These are phyloP conservation scores for Datura wrightii DNA, from an alignment of 257 asterid genomes.

Conservation along the genomic window DNA sequence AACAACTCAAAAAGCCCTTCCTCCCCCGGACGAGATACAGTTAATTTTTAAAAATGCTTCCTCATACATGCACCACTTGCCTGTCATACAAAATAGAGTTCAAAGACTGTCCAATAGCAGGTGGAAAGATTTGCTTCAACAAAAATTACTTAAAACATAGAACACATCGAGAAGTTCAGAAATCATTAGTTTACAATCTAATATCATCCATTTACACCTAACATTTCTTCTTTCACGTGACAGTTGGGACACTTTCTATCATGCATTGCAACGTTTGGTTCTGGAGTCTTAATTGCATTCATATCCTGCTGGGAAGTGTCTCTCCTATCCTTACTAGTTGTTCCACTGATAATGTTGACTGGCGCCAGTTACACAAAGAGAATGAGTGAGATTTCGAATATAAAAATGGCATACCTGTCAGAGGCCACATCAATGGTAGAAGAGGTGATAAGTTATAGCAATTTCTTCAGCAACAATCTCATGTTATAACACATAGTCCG, in stretches of 20 bases:
- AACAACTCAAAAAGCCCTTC: slow-evolving; percentile 2
- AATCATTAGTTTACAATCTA: background rate
- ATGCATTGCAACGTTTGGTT: slow-evolving; percentile 73
- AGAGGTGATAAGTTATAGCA: slow-evolving; percentile 56
- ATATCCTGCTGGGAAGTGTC: slow-evolving; percentile 86
- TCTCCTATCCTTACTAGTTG: slow-evolving; percentile 70
- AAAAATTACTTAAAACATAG: background rate
- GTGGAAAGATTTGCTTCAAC: background rate
- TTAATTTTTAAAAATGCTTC: background rate
- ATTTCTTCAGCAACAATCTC: background rate
- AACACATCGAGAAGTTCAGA: background rate
- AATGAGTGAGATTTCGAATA: slow-evolving; percentile 66
- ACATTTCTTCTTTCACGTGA: slow-evolving; percentile 34
- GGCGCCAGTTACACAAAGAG: slow-evolving; percentile 75
- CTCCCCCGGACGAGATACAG: background rate
- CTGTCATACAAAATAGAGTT: background rate
- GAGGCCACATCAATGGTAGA: slow-evolving; percentile 82
- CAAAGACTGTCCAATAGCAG: background rate
- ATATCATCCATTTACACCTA: slow-evolving; percentile 34
- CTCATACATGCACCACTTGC: background rate
- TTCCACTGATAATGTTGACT: slow-evolving; percentile 69
- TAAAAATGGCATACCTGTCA: slow-evolving; percentile 63
- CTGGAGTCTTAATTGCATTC: slow-evolving; percentile 75
- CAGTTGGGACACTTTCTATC: slow-evolving; percentile 87
- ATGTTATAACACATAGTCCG: slow-evolving; percentile 1